Evolutionary conservation across 768 basidiomycete genomes (phyloP).

Genomic region (Neoboletus magnificus): DNA sequence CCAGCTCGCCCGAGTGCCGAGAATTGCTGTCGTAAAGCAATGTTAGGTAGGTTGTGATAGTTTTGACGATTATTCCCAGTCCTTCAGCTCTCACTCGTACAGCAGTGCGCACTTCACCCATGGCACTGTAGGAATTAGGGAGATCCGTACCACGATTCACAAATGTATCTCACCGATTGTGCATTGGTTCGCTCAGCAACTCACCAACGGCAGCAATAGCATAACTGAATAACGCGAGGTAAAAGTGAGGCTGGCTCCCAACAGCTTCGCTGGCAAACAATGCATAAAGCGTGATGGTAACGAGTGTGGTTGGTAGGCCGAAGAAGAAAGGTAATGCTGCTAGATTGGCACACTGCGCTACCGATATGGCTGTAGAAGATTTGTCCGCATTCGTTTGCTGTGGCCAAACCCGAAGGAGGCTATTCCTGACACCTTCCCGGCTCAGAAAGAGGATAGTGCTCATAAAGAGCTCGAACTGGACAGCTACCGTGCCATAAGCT

Average conservation of each 20-base stretch:
- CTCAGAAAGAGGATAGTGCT: slow-evolving; percentile 90
- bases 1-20: slow-evolving; percentile 39
- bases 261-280: slow-evolving; percentile 51
- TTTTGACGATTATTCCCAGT: slow-evolving; percentile 69
- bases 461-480: slow-evolving; percentile 90
- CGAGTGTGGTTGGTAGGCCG: slow-evolving; percentile 62
- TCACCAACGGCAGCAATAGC: slow-evolving; percentile 72
- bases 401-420: slow-evolving; percentile 62
- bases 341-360: slow-evolving; percentile 41
- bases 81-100: slow-evolving; percentile 87
- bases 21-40: slow-evolving; percentile 49
- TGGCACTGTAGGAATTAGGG: slow-evolving; percentile 48
- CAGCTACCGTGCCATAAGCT: slow-evolving; percentile 85
- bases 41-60: slow-evolving; percentile 64
- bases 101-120: slow-evolving; percentile 61
- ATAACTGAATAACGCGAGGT: slow-evolving; percentile 62
- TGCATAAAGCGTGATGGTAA: slow-evolving; percentile 53
- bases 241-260: slow-evolving; percentile 61
- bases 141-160: background rate
- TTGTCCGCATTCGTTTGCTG: slow-evolving; percentile 8
- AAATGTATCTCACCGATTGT: slow-evolving; percentile 53
- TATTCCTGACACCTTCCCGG: slow-evolving; percentile 89
- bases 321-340: slow-evolving; percentile 63
- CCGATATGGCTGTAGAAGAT: background rate
- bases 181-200: slow-evolving; percentile 78